These are phyloP conservation scores for Pisolithus albus DNA, from an alignment of 768 basidiomycete genomes.

Conservation along the genomic window DNA sequence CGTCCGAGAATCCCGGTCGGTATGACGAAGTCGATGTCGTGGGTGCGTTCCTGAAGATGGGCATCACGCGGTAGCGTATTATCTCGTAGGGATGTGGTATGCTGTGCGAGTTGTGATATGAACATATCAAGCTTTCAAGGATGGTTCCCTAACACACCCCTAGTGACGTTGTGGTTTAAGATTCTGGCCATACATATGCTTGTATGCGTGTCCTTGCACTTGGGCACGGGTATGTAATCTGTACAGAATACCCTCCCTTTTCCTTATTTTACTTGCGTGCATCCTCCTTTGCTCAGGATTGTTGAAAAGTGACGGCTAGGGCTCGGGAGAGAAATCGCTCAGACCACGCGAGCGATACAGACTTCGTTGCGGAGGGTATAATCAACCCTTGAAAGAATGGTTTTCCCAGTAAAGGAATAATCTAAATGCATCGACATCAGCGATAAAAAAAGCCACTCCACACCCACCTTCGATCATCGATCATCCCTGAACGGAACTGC, in stretches of 20 bases:
- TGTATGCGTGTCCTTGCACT: not conserved
- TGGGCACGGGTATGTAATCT: not conserved
- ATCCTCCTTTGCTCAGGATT: not conserved
- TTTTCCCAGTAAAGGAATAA: no score
- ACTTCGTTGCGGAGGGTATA: no score
- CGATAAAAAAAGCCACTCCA: no score
- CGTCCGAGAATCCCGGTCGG: slow-evolving; percentile 29
- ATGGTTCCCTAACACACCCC: not conserved
- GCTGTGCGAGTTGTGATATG: not conserved
- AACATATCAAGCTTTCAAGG: not conserved
- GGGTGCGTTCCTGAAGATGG: slow-evolving; percentile 87
- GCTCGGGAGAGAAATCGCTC: no score
- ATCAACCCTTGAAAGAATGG: no score
- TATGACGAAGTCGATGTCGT: slow-evolving; percentile 89
- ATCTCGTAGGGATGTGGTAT: no score
- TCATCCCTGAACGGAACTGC: no score
- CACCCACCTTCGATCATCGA: no score
- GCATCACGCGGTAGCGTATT: slow-evolving; percentile 46
- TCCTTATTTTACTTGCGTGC: not conserved
- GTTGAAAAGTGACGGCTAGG: no score
- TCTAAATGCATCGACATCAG: no score
- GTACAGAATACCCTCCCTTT: not conserved
- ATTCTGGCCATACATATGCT: not conserved
- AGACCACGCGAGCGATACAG: no score
- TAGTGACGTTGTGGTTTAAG: not conserved